These are phyloP conservation scores for Clathrus columnatus DNA, from an alignment of 768 basidiomycete genomes.

Conservation along the genomic window DNA sequence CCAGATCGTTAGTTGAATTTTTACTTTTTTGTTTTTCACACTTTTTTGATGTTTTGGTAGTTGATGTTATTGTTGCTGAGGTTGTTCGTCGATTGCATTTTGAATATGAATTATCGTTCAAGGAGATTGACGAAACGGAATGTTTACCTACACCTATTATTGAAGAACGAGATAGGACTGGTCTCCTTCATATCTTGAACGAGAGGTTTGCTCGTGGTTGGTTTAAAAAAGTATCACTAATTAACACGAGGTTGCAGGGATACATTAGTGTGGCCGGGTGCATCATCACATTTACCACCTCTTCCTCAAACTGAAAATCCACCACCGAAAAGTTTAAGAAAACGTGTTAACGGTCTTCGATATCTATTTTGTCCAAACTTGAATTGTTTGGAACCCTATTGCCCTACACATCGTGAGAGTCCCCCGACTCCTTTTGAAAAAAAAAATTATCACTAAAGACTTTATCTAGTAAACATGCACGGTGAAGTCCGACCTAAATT, in stretches of 20 bases:
- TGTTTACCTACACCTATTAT: constrained; percentile 35
- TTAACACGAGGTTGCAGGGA: constrained; percentile 24
- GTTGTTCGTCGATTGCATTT: constrained; percentile 34
- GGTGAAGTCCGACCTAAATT: not conserved
- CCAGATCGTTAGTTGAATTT: constrained; percentile 31
- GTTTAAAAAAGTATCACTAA: not conserved
- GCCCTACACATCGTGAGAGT: constrained; percentile 42
- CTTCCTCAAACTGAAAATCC: constrained; percentile 7
- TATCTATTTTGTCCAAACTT: constrained; percentile 43
- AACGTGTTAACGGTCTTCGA: constrained; percentile 27
- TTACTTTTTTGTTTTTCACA: not conserved
- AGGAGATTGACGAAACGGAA: constrained; percentile 39
- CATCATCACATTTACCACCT: constrained; percentile 24
- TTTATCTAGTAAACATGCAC: not conserved
- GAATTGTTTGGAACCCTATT: constrained; percentile 43
- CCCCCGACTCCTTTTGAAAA: constrained; percentile 16
- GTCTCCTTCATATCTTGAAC: constrained; percentile 9
- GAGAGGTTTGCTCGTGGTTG: not conserved
- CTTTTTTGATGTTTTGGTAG: constrained; percentile 20
- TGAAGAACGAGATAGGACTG: constrained; percentile 20
- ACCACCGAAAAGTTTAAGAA: constrained; percentile 5
- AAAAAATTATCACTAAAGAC: not conserved
- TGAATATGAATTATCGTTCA: constrained; percentile 29
- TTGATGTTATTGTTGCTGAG: constrained; percentile 44
- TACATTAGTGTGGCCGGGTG: constrained; percentile 29